Evolutionary conservation across 495 filamentous ascomycete species (phyloP).

Genomic region (Penicillium argentinense): DNA sequence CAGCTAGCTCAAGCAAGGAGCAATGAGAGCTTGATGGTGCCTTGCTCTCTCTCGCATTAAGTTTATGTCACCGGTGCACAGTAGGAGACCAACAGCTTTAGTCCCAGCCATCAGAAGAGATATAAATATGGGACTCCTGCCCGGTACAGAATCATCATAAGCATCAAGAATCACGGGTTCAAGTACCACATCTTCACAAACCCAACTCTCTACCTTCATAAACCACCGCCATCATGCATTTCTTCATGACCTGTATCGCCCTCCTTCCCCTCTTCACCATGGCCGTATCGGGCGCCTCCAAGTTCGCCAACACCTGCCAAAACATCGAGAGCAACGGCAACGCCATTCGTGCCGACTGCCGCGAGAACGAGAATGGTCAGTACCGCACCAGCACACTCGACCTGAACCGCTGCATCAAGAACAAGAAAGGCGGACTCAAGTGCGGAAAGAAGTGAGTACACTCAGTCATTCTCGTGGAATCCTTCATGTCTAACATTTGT

Average conservation of each 20-base stretch:
- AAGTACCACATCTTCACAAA: too few relatives aligned
- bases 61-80: background rate
- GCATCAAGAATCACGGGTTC: constrained; percentile 6
- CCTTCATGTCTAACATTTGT: background rate
- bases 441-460: constrained; percentile 23
- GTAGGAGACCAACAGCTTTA: background rate
- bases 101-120: background rate
- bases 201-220: background rate
- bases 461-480: background rate
- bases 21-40: background rate
- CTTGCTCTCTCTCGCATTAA: background rate
- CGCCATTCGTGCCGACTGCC: constrained; percentile 15
- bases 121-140: background rate
- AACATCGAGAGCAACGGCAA: constrained; percentile 15
- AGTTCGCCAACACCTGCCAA: constrained; percentile 20
- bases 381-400: constrained; percentile 8
- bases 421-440: constrained; percentile 17
- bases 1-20: background rate
- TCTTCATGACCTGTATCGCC: constrained; percentile 17
- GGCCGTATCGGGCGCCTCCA: constrained; percentile 16
- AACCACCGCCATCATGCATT: constrained; percentile 17
- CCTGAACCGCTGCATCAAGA: constrained; percentile 22
- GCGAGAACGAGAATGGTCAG: constrained; percentile 12
- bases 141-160: background rate
- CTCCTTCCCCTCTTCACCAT: constrained; percentile 17